These are phyloP conservation scores for Heliamphora exappendiculata DNA, from an alignment of 148 eudicot species.

Conservation along the genomic window DNA sequence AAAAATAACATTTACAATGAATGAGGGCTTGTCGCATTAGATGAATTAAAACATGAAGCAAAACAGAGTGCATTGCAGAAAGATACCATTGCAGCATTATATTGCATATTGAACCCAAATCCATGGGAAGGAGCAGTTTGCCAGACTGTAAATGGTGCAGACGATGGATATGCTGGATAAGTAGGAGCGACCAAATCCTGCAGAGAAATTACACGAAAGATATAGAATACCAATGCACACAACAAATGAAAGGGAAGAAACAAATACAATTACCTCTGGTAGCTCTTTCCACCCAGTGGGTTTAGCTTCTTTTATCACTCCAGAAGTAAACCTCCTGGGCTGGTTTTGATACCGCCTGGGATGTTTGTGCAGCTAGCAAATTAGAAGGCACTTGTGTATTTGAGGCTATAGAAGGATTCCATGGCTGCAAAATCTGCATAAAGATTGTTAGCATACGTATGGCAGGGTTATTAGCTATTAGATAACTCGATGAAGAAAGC, in stretches of 20 bases:
- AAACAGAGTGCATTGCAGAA: constrained; percentile 17
- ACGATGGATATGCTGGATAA: constrained; percentile 48
- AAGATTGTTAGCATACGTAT: not conserved
- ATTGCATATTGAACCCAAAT: constrained; percentile 57
- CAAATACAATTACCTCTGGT: constrained; percentile 50
- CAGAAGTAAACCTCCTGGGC: constrained; percentile 15
- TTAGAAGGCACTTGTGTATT: constrained; percentile 26
- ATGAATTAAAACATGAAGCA: constrained; percentile 61
- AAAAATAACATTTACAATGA: constrained; percentile 9
- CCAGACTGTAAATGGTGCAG: constrained; percentile 67
- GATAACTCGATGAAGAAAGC: not conserved
- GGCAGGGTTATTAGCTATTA: not conserved
- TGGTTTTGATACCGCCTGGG: constrained; percentile 27
- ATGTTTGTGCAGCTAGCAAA: constrained; percentile 32
- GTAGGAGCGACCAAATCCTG: constrained; percentile 75
- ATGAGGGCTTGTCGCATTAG: constrained; percentile 36
- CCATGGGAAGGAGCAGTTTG: constrained; percentile 51
- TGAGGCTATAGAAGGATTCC: constrained; percentile 12
- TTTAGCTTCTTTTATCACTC: constrained; percentile 32
- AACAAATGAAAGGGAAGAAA: constrained; percentile 13
- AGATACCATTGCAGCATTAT: constrained; percentile 57
- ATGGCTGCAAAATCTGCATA: constrained; percentile 2
- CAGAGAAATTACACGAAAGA: constrained; percentile 7
- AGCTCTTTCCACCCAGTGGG: constrained; percentile 56
- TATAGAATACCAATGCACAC: not conserved